Percentiles rank a stretch among this genome's conserved stretches.
Conservation (phyloP, 345 rosid species). For the Melastoma malabathricum region DNA sequence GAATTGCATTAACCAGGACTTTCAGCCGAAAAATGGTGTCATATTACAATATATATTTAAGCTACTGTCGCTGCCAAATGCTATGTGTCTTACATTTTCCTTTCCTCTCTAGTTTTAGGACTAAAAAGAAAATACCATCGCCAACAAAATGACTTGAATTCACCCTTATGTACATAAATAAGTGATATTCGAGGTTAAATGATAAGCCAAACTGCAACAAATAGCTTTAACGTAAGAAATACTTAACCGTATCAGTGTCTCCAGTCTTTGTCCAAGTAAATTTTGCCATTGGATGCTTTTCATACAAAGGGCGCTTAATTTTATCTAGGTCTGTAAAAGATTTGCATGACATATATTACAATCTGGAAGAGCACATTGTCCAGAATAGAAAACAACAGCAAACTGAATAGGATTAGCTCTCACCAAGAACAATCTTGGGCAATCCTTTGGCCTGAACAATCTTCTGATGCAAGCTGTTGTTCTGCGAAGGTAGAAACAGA, state of each 20-base stretch:
- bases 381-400: constrained; percentile 2
- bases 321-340: constrained; percentile 64
- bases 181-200: too few species aligned
- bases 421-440: constrained; percentile 65
- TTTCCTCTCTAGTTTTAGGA: too few species aligned
- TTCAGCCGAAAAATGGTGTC: too few species aligned
- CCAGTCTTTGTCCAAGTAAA: constrained; percentile 84
- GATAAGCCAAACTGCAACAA: not conserved
- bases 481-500: constrained; percentile 21
- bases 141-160: too few species aligned
- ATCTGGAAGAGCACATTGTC: not conserved
- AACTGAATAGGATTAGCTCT: constrained; percentile 6
- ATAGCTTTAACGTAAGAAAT: constrained; percentile 6
- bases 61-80: too few species aligned
- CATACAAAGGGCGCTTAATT: constrained; percentile 78
- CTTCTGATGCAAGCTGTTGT: constrained; percentile 44
- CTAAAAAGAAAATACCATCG: too few species aligned
- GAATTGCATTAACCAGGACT: too few species aligned
- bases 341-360: not conserved
- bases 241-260: constrained; percentile 74
- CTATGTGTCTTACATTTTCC: too few species aligned
- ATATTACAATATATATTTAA: too few species aligned
- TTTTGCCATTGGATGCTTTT: constrained; percentile 86
- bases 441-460: constrained; percentile 54
- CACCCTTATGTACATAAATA: too few species aligned